Base-by-base conservation (phyloP, 129 eudicot species). In the Arctium minus region DNA sequence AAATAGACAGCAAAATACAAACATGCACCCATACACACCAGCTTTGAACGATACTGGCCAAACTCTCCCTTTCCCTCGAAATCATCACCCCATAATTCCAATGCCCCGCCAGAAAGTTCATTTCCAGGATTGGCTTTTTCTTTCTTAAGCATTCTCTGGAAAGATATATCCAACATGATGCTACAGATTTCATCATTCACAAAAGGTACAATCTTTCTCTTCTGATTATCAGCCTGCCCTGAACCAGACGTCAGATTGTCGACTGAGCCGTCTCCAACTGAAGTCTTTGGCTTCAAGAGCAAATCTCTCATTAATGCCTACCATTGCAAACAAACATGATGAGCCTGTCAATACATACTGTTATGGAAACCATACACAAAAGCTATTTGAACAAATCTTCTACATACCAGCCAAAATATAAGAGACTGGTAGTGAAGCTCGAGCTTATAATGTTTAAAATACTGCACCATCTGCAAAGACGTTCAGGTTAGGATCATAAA, bases 41-140 rank as follows among this genome's bases (percentile, higher is more conserved):
- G 92, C 86, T 86, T 89, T 50, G 96, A 89, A 65, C 99, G 99
- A 72, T 91, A 92, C 74, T 90, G 95, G 84, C 99, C 82, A 81
- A 96, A 96, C 38, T 89, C 94, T 79, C 94, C 93, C 89, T 87
- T 92, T 80, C 97, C 90, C 86, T 96, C 98, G 77, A 93, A 78
- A 78, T 90, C 97, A 89, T 96, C 93, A 88, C 90, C 90, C 98
- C 98, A 96, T 77, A 93, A 87, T 80, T 96, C 99, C 76, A 96
- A n/a, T 10, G 89, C 50, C 65, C 92, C 94, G 64, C 79, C 81
- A 82, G 76, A 44, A 82, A 82, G 75, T 82, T 85, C 82, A 77
- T 89, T 78, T 67, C 86, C 98, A 85, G 91, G 87, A 73, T 86
- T 88, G 76, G 91, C 80, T 76, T 89, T 93, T 84, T 96, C 99